Conservation (phyloP, 2,329 filamentous ascomycete genomes). For the Didymella pinodella region DNA sequence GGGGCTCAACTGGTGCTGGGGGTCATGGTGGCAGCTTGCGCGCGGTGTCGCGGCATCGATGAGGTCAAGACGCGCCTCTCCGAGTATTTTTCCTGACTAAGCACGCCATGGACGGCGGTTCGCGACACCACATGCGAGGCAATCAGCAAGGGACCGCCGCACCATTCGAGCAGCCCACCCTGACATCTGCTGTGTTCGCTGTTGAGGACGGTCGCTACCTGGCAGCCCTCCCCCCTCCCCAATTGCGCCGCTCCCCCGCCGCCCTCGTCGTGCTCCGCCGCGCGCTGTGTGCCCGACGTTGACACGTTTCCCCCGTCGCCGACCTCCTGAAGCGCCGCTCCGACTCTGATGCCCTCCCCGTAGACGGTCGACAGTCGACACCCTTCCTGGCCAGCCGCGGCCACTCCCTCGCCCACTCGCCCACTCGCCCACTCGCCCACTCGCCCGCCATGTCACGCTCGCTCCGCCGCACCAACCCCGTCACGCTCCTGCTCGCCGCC, state of each 20-base stretch:
- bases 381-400: slow-evolving; percentile 37
- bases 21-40: slow-evolving; percentile 9
- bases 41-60: background rate
- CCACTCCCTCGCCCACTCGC: slow-evolving; percentile 20
- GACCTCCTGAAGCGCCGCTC: slow-evolving; percentile 2
- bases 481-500: slow-evolving; percentile 75
- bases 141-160: background rate
- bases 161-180: background rate
- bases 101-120: background rate
- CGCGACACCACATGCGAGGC: slow-evolving; percentile 19
- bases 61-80: background rate
- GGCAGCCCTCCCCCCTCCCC: no score
- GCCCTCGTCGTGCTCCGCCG: no score
- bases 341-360: slow-evolving; percentile 43
- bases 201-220: background rate
- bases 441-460: slow-evolving; percentile 67
- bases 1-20: slow-evolving; percentile 38
- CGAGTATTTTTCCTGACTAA: background rate
- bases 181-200: slow-evolving; percentile 18
- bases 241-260: no score
- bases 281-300: slow-evolving; percentile 4
- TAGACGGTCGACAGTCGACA: slow-evolving; percentile 29
- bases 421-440: slow-evolving; percentile 6
- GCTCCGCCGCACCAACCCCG: slow-evolving; percentile 80
- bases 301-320: slow-evolving; percentile 23